phyloP scores from a whole-genome alignment of 441 rosid species.

The Pelargonium myrrhifolium region DNA sequence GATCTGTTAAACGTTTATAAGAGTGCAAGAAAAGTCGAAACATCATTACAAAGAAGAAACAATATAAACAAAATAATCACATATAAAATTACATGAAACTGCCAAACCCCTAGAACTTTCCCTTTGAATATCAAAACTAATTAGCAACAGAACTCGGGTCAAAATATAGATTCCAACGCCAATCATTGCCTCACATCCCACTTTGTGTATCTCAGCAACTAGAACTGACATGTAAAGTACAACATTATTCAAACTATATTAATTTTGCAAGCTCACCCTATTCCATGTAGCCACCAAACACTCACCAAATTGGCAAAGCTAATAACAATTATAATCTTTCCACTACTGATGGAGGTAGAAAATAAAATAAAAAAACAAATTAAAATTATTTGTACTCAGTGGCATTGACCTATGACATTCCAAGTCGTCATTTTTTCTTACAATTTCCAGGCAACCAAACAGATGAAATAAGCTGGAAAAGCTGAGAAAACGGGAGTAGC shows the following conservation, averaged over 20 bases:
- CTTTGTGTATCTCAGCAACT: too few relatives aligned
- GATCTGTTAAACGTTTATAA: slow-evolving; percentile 28
- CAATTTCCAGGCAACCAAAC: background rate
- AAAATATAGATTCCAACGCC: background rate
- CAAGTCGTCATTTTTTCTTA: background rate
- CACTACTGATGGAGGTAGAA: background rate
- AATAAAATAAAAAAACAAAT: background rate
- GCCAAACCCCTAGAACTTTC: background rate
- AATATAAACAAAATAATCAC: background rate
- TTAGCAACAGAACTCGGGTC: background rate
- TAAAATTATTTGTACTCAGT: background rate
- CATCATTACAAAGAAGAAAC: slow-evolving; percentile 2
- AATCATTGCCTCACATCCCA: background rate
- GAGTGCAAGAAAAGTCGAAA: background rate
- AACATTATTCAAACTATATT: background rate
- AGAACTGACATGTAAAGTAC: too few relatives aligned
- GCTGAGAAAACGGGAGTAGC: background rate
- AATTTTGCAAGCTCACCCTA: background rate
- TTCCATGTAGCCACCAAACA: background rate
- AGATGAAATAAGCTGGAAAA: background rate
- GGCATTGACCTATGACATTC: background rate
- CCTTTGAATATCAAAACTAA: slow-evolving; percentile 1
- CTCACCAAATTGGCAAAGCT: background rate
- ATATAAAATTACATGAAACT: background rate
- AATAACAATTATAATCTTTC: background rate